Conservation (phyloP, 371 early-diverging fungal species). For the Rhizomucor miehei region DNA sequence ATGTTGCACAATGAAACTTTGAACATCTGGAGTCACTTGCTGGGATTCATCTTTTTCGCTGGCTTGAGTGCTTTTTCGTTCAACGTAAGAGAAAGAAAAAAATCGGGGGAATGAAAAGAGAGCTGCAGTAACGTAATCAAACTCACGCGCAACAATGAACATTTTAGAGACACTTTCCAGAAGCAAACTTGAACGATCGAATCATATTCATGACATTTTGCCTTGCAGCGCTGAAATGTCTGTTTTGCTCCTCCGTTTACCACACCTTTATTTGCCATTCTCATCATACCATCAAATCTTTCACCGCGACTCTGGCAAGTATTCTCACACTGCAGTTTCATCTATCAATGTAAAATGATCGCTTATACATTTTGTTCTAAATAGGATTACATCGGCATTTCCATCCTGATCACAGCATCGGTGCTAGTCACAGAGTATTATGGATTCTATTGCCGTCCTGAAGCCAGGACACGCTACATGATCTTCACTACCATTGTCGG, state of each 20-base stretch:
- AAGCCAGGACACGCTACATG: conserved; percentile 45
- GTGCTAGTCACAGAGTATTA: conserved; percentile 60
- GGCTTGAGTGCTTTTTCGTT: conserved; percentile 54
- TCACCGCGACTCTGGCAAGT: conserved; percentile 55
- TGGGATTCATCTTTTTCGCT: conserved; percentile 59
- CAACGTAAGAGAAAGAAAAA: conserved; percentile 28
- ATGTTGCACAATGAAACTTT: conserved; percentile 69
- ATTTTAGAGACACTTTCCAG: conserved; percentile 45
- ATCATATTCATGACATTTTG: conserved; percentile 58
- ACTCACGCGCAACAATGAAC: not conserved
- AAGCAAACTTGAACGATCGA: conserved; percentile 50
- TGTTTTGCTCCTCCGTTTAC: conserved; percentile 67
- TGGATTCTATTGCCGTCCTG: conserved; percentile 60
- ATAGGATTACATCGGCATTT: conserved; percentile 67
- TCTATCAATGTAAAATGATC: not conserved
- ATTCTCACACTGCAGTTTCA: not conserved
- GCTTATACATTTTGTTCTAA: not conserved
- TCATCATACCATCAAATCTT: conserved; percentile 51
- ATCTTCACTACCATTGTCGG: conserved; percentile 57
- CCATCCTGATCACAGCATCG: conserved; percentile 65
- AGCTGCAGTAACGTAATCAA: no score
- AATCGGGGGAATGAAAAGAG: not conserved
- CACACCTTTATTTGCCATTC: conserved; percentile 71
- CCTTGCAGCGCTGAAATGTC: conserved; percentile 60
- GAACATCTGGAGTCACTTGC: conserved; percentile 71